Evolutionary conservation across 768 basidiomycete genomes (phyloP), one percentile per base, ranked within the genome.

Genomic region (Pluteus cervinus): DNA sequence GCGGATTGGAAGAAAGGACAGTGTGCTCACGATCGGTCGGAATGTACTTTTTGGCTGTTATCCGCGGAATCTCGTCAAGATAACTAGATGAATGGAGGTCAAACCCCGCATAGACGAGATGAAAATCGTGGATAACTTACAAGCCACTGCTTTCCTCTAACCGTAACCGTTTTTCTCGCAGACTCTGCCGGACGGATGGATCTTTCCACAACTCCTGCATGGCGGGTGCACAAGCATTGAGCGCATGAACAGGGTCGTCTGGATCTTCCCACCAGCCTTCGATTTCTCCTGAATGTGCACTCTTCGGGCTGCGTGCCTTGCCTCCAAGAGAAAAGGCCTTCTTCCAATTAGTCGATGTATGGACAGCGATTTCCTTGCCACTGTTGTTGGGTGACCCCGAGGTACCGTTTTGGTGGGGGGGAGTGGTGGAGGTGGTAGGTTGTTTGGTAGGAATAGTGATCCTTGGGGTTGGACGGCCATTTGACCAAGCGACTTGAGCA

Each of bases 231-330:
- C 73, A 81, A 11, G 71, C 69, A 50, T 81, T 68, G 17, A 89
- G 62, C 36, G 74, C 56, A 55, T 89, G 86, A 33, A 85, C 82
- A 25, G 85, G 86, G 56, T 88, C 85, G 5, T 78, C 72, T 18
- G 83, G 86, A 61, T 90, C 84, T 58, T 85, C 84, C 84, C 84
- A 86, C 85, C 85, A 87, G 22, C 81, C 81, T 50, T 74, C 73
- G 35, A 86, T 73, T 60, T 84, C 80, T 37, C 79, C 76, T 20
- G 82, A 74, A 55, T 81, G 75, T 18, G 73, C 71, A 44, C 73
- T 78, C 65, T 82, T 83, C 5, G 80, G 80, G 50, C 76, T 79
- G 60, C 76, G 80, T 29, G 76, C 73, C 50, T 55, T 71, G 39
- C 65, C 70, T 10, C 75, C 73, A 16, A 84, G 65, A 29, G 72